Conservation (phyloP, 306 rosid species). For the Quercus alba region DNA sequence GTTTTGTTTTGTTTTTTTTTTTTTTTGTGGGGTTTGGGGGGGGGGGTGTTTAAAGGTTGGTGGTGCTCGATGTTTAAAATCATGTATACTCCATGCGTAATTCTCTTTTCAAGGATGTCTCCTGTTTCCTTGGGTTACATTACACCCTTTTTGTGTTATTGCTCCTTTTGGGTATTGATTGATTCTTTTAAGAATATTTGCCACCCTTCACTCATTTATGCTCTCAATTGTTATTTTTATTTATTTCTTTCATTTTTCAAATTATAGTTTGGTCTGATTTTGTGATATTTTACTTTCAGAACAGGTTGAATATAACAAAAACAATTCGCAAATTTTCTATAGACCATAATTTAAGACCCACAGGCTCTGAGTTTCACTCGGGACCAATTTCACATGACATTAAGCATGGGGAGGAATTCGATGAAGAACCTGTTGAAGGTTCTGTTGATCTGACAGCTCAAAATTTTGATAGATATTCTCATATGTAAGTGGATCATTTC, state of each 20-base stretch:
- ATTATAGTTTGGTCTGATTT: slow-evolving; percentile 27
- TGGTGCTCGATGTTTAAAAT: neutral
- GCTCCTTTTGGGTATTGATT: neutral
- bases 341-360: slow-evolving; percentile 66
- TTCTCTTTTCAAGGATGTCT: neutral
- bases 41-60: too few species aligned
- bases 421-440: slow-evolving; percentile 66
- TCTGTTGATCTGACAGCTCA: slow-evolving; percentile 42
- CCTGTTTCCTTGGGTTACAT: neutral
- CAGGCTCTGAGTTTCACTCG: slow-evolving; percentile 84
- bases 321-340: slow-evolving; percentile 83
- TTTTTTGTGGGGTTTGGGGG: too few species aligned
- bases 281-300: slow-evolving; percentile 56
- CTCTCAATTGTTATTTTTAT: slow-evolving; percentile 1
- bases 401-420: slow-evolving; percentile 86
- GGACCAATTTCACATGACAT: slow-evolving; percentile 55
- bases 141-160: neutral
- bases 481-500: slow-evolving; percentile 56
- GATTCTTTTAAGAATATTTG: neutral
- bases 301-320: slow-evolving; percentile 92
- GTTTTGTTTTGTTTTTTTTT: neutral
- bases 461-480: slow-evolving; percentile 68
- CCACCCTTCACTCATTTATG: slow-evolving; percentile 3
- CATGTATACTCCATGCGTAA: neutral
- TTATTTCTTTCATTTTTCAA: neutral